These are phyloP conservation scores for Eremothecium cymbalariae DNA, from an alignment of 1,139 yeast species.

Conservation along the genomic window DNA sequence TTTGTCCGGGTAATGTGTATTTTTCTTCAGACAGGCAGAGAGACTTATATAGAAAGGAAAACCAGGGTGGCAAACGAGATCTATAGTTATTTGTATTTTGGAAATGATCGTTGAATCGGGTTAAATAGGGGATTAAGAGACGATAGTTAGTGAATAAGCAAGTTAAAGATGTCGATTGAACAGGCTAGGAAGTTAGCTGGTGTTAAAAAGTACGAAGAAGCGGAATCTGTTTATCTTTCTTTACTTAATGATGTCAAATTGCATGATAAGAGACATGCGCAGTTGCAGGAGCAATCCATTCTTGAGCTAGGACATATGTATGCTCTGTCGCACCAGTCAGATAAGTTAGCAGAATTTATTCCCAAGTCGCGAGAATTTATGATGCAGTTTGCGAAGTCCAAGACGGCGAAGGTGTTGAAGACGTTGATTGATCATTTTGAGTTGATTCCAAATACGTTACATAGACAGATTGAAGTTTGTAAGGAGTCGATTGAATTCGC, in stretches of 20 bases:
- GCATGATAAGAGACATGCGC: slow-evolving; percentile 33
- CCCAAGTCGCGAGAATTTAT: slow-evolving; percentile 63
- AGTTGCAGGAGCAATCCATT: slow-evolving; percentile 50
- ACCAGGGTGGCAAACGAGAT: no score
- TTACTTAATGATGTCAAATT: slow-evolving; percentile 20
- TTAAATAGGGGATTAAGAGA: no score
- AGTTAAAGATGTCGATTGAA: slow-evolving; percentile 38
- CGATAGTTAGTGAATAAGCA: no score
- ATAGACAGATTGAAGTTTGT: slow-evolving; percentile 66
- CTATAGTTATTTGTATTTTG: no score
- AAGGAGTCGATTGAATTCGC: slow-evolving; percentile 87
- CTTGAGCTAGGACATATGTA: slow-evolving; percentile 57
- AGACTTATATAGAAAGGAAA: no score
- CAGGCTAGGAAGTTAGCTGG: slow-evolving; percentile 52
- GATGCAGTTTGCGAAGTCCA: slow-evolving; percentile 77
- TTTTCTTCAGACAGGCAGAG: no score
- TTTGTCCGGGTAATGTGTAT: no score
- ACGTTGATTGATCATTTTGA: slow-evolving; percentile 73
- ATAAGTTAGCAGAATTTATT: slow-evolving; percentile 53
- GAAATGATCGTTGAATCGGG: no score
- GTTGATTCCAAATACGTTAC: slow-evolving; percentile 55
- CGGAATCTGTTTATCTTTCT: slow-evolving; percentile 45
- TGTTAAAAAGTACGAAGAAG: slow-evolving; percentile 42
- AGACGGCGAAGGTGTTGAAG: slow-evolving; percentile 82
- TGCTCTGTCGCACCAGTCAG: slow-evolving; percentile 38